Evolutionary conservation across 208 protist genomes (phyloP).

Genomic region (Trypanosoma grayi): DNA sequence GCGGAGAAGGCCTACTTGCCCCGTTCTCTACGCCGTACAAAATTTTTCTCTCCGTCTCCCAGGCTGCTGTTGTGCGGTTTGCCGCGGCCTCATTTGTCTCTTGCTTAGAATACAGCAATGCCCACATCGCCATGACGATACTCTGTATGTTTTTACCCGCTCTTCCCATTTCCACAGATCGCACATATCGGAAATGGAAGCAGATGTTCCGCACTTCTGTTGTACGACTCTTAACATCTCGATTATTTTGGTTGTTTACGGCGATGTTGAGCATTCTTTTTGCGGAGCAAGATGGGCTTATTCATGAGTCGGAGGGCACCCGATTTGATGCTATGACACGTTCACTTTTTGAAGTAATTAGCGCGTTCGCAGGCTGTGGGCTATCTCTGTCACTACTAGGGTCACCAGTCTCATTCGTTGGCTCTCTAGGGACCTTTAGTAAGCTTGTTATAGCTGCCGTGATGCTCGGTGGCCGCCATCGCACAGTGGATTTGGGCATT

Average conservation of each 20-base stretch:
- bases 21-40: conserved; percentile 50
- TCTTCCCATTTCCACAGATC: conserved; percentile 74
- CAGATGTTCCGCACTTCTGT: conserved; percentile 65
- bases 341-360: conserved; percentile 77
- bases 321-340: conserved; percentile 75
- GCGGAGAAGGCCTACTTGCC: conserved; percentile 32
- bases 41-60: conserved; percentile 66
- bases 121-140: conserved; percentile 71
- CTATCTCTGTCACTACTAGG: conserved; percentile 49
- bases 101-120: conserved; percentile 59
- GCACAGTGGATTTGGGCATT: conserved; percentile 76
- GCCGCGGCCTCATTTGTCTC: conserved; percentile 66
- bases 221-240: conserved; percentile 64
- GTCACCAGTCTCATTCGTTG: conserved; percentile 49
- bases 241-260: conserved; percentile 76
- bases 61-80: conserved; percentile 68
- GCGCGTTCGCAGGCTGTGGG: conserved; percentile 65
- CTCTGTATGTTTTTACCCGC: conserved; percentile 78
- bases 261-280: conserved; percentile 63
- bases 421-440: conserved; percentile 39
- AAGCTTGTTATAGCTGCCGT: conserved; percentile 60
- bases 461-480: conserved; percentile 72
- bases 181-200: conserved; percentile 69
- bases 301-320: conserved; percentile 19
- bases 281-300: conserved; percentile 39